Evolutionary conservation across 352 stramenopile genomes (phyloP).

Genomic region (Phytophthora hibernalis): DNA sequence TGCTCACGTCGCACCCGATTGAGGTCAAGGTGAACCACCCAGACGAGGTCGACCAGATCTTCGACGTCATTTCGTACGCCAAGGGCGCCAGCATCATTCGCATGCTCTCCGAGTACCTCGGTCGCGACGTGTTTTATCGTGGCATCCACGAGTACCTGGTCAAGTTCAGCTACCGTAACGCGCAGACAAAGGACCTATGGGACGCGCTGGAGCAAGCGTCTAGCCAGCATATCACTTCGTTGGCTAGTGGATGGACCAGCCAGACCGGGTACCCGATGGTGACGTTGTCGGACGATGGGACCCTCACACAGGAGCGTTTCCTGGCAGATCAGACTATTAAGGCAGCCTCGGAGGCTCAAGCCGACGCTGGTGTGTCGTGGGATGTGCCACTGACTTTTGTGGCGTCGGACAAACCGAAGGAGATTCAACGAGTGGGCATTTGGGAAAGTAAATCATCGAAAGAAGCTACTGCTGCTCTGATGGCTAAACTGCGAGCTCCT

Average conservation of each 20-base stretch:
- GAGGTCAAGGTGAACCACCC: conserved; percentile 94
- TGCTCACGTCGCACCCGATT: conserved; percentile 93
- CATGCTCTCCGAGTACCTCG: conserved; percentile 82
- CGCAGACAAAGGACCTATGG: conserved; percentile 96
- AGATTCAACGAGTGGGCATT: conserved; percentile 70
- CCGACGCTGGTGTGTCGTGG: conserved; percentile 63
- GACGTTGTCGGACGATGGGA: conserved; percentile 62
- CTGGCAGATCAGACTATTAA: conserved; percentile 89
- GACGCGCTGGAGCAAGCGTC: conserved; percentile 91
- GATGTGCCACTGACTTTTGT: conserved; percentile 87
- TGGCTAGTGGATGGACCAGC: conserved; percentile 95
- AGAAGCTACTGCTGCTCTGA: conserved; percentile 48
- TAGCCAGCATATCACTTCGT: conserved; percentile 89
- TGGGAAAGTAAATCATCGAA: conserved; percentile 48
- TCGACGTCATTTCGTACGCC: conserved; percentile 97
- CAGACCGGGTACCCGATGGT: conserved; percentile 95
- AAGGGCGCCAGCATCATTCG: conserved; percentile 90
- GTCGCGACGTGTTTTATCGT: conserved; percentile 76
- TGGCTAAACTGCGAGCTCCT: conserved; percentile 47
- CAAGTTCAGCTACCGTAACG: conserved; percentile 94
- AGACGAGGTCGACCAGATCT: conserved; percentile 98
- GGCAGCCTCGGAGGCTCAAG: conserved; percentile 22
- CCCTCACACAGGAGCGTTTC: conserved; percentile 94
- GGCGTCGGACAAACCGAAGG: conserved; percentile 47
- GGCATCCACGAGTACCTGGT: conserved; percentile 95